phyloP scores from a whole-genome alignment of 2,329 filamentous ascomycete species.

The Penicillium hesseltinei region DNA sequence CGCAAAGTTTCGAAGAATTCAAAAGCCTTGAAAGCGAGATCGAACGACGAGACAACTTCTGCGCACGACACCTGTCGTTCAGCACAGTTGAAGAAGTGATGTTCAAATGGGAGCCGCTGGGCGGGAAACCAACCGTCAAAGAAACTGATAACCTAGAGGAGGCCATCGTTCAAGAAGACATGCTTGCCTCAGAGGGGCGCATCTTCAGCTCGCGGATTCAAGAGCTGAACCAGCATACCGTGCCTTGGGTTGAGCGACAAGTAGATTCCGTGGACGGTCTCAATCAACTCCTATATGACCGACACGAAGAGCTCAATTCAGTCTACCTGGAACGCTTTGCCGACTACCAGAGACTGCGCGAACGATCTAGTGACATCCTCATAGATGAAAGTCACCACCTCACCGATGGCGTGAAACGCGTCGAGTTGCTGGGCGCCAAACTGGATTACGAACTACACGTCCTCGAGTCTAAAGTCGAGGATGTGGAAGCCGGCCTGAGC shows the following conservation, averaged over 20 bases:
- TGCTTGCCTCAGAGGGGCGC: conserved; percentile 37
- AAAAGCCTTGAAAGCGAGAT: conserved; percentile 15
- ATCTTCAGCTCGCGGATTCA: conserved; percentile 39
- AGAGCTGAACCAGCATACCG: conserved; percentile 36
- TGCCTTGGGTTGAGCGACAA: conserved; percentile 45
- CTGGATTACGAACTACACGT: conserved; percentile 88
- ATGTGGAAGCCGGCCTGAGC: conserved; percentile 77
- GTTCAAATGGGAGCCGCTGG: conserved; percentile 36
- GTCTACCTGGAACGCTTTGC: conserved; percentile 71
- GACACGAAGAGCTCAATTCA: conserved; percentile 63
- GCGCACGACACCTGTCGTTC: conserved; percentile 47
- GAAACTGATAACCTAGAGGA: conserved; percentile 43
- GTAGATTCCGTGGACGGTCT: conserved; percentile 54
- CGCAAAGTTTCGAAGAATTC: conserved; percentile 38
- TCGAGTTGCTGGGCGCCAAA: conserved; percentile 78
- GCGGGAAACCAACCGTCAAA: conserved; percentile 25
- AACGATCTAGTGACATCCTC: conserved; percentile 67
- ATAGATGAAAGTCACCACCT: conserved; percentile 66
- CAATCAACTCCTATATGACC: conserved; percentile 60
- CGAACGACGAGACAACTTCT: conserved; percentile 30
- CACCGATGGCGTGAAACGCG: conserved; percentile 69
- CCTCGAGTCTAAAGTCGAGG: conserved; percentile 75
- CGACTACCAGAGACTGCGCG: conserved; percentile 65
- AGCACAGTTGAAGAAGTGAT: conserved; percentile 49
- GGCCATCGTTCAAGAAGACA: conserved; percentile 41